phyloP scores from a whole-genome alignment of 176 grass and related monocot species.

The Typha latifolia region DNA sequence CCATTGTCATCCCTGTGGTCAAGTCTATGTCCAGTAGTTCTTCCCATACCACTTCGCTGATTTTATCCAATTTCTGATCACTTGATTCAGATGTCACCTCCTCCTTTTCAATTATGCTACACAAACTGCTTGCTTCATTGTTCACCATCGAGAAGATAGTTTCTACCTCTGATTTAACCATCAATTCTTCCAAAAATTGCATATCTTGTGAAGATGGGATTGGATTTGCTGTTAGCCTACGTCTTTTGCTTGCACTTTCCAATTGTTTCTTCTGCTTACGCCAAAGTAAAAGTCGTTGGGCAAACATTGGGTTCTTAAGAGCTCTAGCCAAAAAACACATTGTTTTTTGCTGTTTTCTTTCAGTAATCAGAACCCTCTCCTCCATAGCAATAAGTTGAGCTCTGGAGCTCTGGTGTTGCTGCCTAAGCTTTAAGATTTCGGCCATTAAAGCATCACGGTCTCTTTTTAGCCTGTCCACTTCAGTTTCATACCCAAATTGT shows the following conservation, averaged over 20 bases:
- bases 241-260: conserved; percentile 5
- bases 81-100: not conserved
- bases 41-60: conserved; percentile 29
- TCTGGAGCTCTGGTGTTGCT: conserved; percentile 20
- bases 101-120: not conserved
- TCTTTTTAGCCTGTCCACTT: conserved; percentile 20
- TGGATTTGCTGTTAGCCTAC: conserved; percentile 10
- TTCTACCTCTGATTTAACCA: not conserved
- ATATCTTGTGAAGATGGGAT: not conserved
- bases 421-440: conserved; percentile 28
- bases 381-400: conserved; percentile 37
- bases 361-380: conserved; percentile 29
- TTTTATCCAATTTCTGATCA: conserved; percentile 13
- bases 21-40: conserved; percentile 17
- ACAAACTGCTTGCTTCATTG: conserved; percentile 4
- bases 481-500: not conserved
- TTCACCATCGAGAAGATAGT: not conserved
- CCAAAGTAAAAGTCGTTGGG: conserved; percentile 17
- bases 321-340: conserved; percentile 24
- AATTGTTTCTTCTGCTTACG: conserved; percentile 13
- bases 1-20: conserved; percentile 22
- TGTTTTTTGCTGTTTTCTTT: conserved; percentile 32
- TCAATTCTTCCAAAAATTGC: not conserved
- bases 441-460: conserved; percentile 28
- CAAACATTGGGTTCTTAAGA: conserved; percentile 25